Evolutionary conservation across 495 filamentous ascomycete genomes (phyloP).

Genomic region (Podospora bellae-mahoneyi): DNA sequence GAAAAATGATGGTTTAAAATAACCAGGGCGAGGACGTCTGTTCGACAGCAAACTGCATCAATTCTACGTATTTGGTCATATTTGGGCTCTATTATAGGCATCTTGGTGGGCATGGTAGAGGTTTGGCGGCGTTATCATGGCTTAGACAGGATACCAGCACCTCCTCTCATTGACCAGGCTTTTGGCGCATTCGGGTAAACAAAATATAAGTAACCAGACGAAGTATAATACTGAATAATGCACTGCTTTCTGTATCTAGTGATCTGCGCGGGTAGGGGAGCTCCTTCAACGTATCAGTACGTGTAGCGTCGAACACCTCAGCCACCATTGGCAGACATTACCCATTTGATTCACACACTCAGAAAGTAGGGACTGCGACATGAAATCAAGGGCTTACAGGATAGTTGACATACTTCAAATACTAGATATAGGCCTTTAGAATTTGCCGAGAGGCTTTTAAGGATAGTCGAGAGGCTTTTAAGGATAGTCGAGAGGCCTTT

Average conservation of each 20-base stretch:
- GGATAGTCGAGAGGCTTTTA: too few species aligned
- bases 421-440: too few species aligned
- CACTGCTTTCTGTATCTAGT: neutral
- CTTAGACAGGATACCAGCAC: conserved; percentile 4
- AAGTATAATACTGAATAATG: neutral
- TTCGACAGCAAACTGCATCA: neutral
- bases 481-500: too few species aligned
- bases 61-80: neutral
- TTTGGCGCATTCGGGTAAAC: neutral
- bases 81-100: neutral
- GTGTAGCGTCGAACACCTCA: neutral
- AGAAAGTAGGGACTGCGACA: too few species aligned
- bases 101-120: neutral
- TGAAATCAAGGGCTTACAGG: too few species aligned
- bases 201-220: neutral
- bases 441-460: too few species aligned
- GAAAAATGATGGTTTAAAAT: conserved; percentile 3
- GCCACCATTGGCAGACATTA: neutral
- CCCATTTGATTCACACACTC: neutral
- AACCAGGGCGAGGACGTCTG: neutral
- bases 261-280: neutral
- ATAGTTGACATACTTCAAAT: neutral
- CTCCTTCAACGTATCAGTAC: neutral
- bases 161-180: neutral
- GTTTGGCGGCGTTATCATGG: neutral